A percentile compares a stretch with the other conserved stretches of the same genome.
Conservation (phyloP, 805 yeast species). For the Scheffersomyces coipomensis region DNA sequence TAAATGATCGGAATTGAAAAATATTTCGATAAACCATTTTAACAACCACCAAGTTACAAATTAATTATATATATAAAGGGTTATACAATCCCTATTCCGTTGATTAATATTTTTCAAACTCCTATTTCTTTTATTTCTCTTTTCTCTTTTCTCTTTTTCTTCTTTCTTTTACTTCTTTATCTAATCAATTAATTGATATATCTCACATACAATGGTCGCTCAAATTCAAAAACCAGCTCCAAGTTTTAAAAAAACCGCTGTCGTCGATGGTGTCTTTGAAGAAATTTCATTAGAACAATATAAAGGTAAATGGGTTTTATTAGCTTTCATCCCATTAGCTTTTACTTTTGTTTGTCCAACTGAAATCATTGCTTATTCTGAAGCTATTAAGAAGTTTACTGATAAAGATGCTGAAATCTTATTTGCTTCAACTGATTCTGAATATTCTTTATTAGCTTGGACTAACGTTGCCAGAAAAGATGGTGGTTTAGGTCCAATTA, state of each 20-base stretch:
- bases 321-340: slow-evolving; percentile 97
- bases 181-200: slow-evolving; percentile 1
- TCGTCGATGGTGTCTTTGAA: slow-evolving; percentile 93
- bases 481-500: slow-evolving; percentile 96
- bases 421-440: slow-evolving; percentile 98
- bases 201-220: slow-evolving; percentile 66
- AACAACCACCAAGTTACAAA: no score
- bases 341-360: slow-evolving; percentile 99
- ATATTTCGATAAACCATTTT: no score
- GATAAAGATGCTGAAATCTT: slow-evolving; percentile 85
- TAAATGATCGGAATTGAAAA: background rate
- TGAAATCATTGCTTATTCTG: slow-evolving; percentile 97
- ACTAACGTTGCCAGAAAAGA: slow-evolving; percentile 94
- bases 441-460: slow-evolving; percentile 97
- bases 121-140: no score
- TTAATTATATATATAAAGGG: background rate
- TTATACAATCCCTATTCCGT: background rate
- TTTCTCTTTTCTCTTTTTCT: background rate
- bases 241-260: slow-evolving; percentile 93
- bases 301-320: slow-evolving; percentile 96
- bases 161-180: background rate
- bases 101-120: no score
- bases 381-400: slow-evolving; percentile 86
- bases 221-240: slow-evolving; percentile 96
- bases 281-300: slow-evolving; percentile 91